Evolutionary conservation across 495 filamentous ascomycete genomes (phyloP), one percentile per base, ranked within the genome.

Genomic region (Podospora conica): DNA sequence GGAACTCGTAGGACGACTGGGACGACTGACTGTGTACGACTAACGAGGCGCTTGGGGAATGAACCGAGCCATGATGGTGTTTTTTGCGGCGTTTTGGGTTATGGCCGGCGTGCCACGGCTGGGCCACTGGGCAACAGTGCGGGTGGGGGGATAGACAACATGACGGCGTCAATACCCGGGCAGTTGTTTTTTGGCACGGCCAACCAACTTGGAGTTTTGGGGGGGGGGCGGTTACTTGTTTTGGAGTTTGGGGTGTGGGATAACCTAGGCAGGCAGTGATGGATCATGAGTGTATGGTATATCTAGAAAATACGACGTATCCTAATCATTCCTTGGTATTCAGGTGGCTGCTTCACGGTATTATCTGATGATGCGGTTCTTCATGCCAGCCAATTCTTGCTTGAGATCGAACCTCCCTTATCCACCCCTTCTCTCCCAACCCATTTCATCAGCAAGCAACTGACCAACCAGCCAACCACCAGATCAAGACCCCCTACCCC

Each of bases 1-100:
- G 78, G 58, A 73, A 77, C 61, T 64, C 60, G 23, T 77, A 60
- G 31, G 9, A 63, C 48, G 1, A 1, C 25, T n/a, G 23, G 29
- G 1, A 59, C 55, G 58, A 40, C 15, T 29, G 29, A 24, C 23
- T 3, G 33, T 61, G 60, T 61, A 61, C 40, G 31, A 61, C 48
- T 23, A 57, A 23, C 3, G n/a, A 22, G 9, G 15, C 15, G 33
- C 5, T 48, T 48, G 40, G 12, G 33, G 15, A 8, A 48, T 48
- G 40, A 31, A 31, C 56, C n/a, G 23, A 23, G 24, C 24, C 56
- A 59, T 59, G 58, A 59, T 21, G 59, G 28, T 27, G 58, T 60
- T 25, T 53, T 25, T 29, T 59, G 20, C 8, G 55, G 55, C 29
- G 27, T 59, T n/a, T 29, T 56, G 20, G 55, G 55, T 56, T n/a